phyloP scores from a whole-genome alignment of 2,329 filamentous ascomycete genomes.

The Aspergillus thermomutatus region DNA sequence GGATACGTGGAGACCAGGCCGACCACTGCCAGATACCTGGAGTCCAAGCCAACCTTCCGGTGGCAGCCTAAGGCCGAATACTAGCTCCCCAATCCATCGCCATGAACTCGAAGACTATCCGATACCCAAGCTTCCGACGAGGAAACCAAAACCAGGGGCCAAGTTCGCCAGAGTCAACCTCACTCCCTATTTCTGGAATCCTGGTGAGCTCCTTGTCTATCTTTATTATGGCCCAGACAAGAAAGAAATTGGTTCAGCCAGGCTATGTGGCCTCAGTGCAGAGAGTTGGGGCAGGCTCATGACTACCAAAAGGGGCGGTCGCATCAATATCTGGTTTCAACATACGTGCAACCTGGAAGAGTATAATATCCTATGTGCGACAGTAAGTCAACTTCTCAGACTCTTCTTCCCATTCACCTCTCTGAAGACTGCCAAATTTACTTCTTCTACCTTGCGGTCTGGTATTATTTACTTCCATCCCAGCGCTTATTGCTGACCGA shows the following conservation, averaged over 20 bases:
- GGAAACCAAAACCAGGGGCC: conserved; percentile 1
- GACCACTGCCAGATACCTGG: background rate
- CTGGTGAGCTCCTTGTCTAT: conserved; percentile 24
- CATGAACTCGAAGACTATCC: background rate
- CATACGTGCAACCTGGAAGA: conserved; percentile 28
- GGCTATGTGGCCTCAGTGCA: conserved; percentile 24
- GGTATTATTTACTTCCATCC: background rate
- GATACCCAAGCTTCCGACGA: conserved; percentile 6
- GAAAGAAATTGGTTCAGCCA: conserved; percentile 26
- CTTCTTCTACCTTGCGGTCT: background rate
- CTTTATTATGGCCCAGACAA: conserved; percentile 30
- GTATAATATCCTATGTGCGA: conserved; percentile 24
- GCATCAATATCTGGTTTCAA: conserved; percentile 31
- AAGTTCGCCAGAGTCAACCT: background rate
- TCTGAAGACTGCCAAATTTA: background rate
- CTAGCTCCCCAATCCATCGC: background rate
- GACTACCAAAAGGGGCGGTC: conserved; percentile 9
- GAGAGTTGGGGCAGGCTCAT: conserved; percentile 16
- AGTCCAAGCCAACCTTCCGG: background rate
- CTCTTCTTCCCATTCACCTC: background rate
- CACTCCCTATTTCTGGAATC: conserved; percentile 17
- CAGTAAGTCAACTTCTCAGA: conserved; percentile 19
- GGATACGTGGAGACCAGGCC: background rate
- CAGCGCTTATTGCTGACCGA: background rate
- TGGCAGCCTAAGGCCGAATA: background rate